Evolutionary conservation across 495 filamentous ascomycete genomes (phyloP).

Genomic region (Xylaria flabelliformis): DNA sequence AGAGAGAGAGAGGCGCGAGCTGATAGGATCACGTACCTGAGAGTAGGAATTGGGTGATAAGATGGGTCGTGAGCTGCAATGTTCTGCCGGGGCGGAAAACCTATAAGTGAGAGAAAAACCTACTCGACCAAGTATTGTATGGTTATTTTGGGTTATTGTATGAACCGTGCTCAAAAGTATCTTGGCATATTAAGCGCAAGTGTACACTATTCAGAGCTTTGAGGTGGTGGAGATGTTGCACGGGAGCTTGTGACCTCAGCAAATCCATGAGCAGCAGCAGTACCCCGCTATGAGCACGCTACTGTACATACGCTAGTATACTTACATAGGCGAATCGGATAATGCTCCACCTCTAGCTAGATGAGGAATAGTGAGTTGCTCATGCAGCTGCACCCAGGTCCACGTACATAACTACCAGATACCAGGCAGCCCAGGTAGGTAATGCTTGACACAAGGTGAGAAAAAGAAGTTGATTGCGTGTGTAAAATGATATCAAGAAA

Average conservation of each 20-base stretch:
- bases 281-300: neutral
- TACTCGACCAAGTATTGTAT: neutral
- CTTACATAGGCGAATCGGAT: too few species aligned
- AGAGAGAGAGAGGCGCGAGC: neutral
- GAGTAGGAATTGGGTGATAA: neutral
- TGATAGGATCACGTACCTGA: neutral
- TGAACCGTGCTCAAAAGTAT: neutral
- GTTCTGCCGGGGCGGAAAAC: too few species aligned
- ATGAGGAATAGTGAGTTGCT: neutral
- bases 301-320: too few species aligned
- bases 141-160: neutral
- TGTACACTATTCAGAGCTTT: too few species aligned
- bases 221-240: neutral
- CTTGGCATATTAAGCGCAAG: neutral
- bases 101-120: neutral
- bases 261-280: neutral
- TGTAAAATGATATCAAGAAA: neutral
- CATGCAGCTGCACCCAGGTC: neutral
- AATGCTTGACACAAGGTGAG: neutral
- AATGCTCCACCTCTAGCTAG: neutral
- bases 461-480: neutral
- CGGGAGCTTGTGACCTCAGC: conserved; percentile 14
- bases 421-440: neutral
- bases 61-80: neutral
- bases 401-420: neutral